Base-by-base conservation (phyloP, 2,329 filamentous ascomycete species). In the Emericellopsis atlantica region DNA sequence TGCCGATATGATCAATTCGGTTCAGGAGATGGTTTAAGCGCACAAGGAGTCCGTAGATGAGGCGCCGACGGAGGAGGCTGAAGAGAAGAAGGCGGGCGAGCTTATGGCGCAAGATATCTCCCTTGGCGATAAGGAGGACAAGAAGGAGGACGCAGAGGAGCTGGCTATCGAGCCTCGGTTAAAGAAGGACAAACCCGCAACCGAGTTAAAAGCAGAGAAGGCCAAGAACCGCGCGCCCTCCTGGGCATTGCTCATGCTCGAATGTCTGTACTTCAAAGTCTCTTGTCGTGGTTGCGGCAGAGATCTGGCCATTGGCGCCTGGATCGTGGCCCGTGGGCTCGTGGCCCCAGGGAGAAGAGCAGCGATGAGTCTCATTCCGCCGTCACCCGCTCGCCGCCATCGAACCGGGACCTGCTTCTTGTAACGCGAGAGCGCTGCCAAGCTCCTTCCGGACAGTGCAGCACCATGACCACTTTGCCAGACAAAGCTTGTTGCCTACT, bases 241-340 rank as follows among this genome's bases (percentile, higher is more conserved):
- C 73, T 94, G 47, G 90, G 92, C 44, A 76, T 96, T 40, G 85
- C 81, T 46, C 86, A 87, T 43, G 92, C 86, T 37, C 72, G 95
- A 58, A 86, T 85, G 43, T n/a, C n/a, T n/a, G n/a, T n/a, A n/a
- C n/a, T n/a, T n/a, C n/a, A n/a, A n/a, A n/a, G n/a, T n/a, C n/a
- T n/a, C n/a, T n/a, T n/a, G n/a, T n/a, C n/a, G n/a, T n/a, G n/a
- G n/a, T n/a, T n/a, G n/a, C n/a, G n/a, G n/a, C n/a, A n/a, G n/a
- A n/a, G n/a, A n/a, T n/a, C n/a, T n/a, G n/a, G n/a, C n/a, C n/a
- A n/a, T n/a, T n/a, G n/a, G n/a, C n/a, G n/a, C n/a, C n/a, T n/a
- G n/a, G n/a, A n/a, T n/a, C n/a, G n/a, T n/a, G n/a, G n/a, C n/a
- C n/a, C n/a, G n/a, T n/a, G n/a, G n/a, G n/a, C n/a, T n/a, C n/a